Evolutionary conservation across 1,284 basidiomycete genomes (phyloP).

Genomic region (Boletus subluridellus): DNA sequence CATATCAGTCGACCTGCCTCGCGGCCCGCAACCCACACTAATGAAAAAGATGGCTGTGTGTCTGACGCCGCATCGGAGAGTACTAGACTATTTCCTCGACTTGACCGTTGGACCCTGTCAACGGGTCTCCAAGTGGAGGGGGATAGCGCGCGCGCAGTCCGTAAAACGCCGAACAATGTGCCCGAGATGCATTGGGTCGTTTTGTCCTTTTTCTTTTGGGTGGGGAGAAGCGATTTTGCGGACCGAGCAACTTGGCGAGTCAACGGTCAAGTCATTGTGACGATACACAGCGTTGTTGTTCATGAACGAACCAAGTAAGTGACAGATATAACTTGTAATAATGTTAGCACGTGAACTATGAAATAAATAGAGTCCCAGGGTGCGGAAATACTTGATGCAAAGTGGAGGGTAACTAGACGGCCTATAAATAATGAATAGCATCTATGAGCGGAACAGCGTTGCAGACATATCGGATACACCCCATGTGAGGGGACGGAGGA

Average conservation of each 20-base stretch:
- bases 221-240: not conserved
- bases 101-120: constrained; percentile 12
- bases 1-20: constrained; percentile 7
- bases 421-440: constrained; percentile 20
- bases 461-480: constrained; percentile 17
- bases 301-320: too few relatives aligned
- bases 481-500: not conserved
- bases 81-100: not conserved
- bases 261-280: too few relatives aligned
- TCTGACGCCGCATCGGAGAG: constrained; percentile 15
- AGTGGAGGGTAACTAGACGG: constrained; percentile 14
- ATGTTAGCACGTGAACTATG: not conserved
- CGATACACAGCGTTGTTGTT: too few relatives aligned
- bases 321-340: not conserved
- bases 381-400: not conserved
- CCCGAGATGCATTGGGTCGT: not conserved
- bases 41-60: constrained; percentile 28
- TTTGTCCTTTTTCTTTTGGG: not conserved
- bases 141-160: constrained; percentile 19
- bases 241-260: not conserved
- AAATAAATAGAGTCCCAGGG: constrained; percentile 16
- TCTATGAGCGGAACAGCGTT: not conserved
- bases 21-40: constrained; percentile 6
- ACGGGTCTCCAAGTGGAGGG: not conserved
- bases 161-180: not conserved